Percentiles rank a stretch among this genome's conserved stretches.
These are phyloP conservation scores for Triglochin maritima DNA, from an alignment of 106 monocot genomes.

Conservation along the genomic window DNA sequence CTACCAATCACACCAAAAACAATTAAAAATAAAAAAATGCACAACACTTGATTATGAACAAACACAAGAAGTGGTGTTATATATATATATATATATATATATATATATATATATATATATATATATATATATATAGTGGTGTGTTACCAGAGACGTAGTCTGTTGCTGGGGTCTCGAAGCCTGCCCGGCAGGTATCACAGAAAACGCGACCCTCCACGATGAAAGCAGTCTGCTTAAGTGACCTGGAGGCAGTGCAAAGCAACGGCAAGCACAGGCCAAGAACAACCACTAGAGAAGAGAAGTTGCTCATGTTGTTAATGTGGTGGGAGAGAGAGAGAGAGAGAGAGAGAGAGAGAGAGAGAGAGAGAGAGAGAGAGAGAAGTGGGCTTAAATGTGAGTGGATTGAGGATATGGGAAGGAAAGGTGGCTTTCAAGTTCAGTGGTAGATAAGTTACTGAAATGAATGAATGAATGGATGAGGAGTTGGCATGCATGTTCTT, in stretches of 20 bases:
- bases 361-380: background rate
- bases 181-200: constrained; percentile 70
- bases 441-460: too few species aligned
- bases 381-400: too few species aligned
- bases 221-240: constrained; percentile 15
- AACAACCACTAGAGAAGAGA: background rate
- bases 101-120: too few species aligned
- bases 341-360: background rate
- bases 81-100: too few species aligned
- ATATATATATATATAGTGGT: too few species aligned
- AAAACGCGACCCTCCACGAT: constrained; percentile 55
- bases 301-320: background rate
- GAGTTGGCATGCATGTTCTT: too few species aligned
- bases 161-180: constrained; percentile 74
- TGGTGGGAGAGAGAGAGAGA: background rate
- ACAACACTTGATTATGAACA: background rate
- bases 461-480: too few species aligned
- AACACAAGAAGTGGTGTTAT: background rate
- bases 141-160: constrained; percentile 54
- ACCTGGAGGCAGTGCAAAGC: background rate
- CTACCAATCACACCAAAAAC: too few species aligned
- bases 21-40: too few species aligned
- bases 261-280: background rate
- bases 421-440: too few species aligned
- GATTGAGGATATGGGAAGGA: too few species aligned